Evolutionary conservation across 2,329 filamentous ascomycete species (phyloP).

Genomic region (Ascochyta koolunga): DNA sequence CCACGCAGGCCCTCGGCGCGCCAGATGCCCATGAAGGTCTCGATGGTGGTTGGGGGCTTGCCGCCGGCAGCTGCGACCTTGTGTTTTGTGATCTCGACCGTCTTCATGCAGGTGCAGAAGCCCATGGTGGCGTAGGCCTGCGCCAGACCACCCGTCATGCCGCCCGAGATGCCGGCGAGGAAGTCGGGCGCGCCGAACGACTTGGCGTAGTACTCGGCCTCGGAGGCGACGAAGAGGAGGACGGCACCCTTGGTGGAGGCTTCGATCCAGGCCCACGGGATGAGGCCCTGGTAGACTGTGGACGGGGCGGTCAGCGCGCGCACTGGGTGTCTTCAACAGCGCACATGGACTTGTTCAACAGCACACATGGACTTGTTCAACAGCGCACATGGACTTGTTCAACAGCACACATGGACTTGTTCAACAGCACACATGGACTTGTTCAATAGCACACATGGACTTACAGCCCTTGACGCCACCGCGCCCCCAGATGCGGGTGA

Average conservation of each 20-base stretch:
- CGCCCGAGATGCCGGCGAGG: slow-evolving; percentile 83
- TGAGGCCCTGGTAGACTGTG: slow-evolving; percentile 97
- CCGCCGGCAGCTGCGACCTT: slow-evolving; percentile 85
- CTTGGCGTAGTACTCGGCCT: slow-evolving; percentile 94
- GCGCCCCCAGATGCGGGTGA: slow-evolving; percentile 88
- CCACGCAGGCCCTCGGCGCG: slow-evolving; percentile 89
- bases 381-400: slow-evolving; percentile 57
- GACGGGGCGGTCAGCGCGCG: slow-evolving; percentile 20
- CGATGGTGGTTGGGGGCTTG: slow-evolving; percentile 87
- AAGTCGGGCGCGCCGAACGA: slow-evolving; percentile 84
- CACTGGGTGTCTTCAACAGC: too few species aligned
- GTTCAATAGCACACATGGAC: slow-evolving; percentile 81
- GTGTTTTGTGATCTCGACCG: slow-evolving; percentile 98
- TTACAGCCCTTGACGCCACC: slow-evolving; percentile 93
- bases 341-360: slow-evolving; percentile 71
- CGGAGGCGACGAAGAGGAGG: slow-evolving; percentile 97
- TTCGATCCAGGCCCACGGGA: slow-evolving; percentile 96
- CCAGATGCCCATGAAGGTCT: slow-evolving; percentile 97
- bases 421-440: slow-evolving; percentile 76
- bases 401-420: slow-evolving; percentile 78
- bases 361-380: slow-evolving; percentile 74
- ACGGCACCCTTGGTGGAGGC: slow-evolving; percentile 99
- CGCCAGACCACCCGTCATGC: slow-evolving; percentile 91
- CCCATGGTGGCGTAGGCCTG: slow-evolving; percentile 99
- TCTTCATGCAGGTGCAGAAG: slow-evolving; percentile 99